Base-by-base conservation (phyloP, 23 red algal genomes). In the Gracilariopsis chorda region DNA sequence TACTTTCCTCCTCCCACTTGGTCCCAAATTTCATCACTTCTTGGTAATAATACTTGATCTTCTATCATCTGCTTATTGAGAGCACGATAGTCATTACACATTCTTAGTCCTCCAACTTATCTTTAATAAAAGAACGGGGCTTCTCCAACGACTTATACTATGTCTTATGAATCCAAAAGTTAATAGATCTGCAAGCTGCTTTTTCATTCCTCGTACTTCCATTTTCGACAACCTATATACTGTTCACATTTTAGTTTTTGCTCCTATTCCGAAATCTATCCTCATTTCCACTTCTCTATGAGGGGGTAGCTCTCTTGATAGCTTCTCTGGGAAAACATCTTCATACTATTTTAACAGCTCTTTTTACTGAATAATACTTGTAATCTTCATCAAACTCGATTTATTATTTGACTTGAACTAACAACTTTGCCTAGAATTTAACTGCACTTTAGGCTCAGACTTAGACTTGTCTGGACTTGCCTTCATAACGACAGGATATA, bases 1-100 rank as follows among this genome's bases (percentile, higher is more conserved):
- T 80, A 91, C 29, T 70, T 69, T 63, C 48, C 47, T 39, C 45
- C 34, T 1, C 46, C 73, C 40, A 91, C 14, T 62, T 82, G 71
- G 24, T 91, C 73, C 55, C 9, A 91, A 10, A 80, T 47, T 61
- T 91, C 62, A 91, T 91, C 87, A 72, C 80, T 82, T 69, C 75
- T 29, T 61, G 63, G 87, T 42, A 64, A 25, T 8, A 29, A 30
- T 48, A 46, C 71, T 65, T 65, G 0, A 35, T 74, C 75, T 55
- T 79, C 69, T 11, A 68, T 78, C 6, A 73, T 51, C 24, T 61
- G 46, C 68, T 90, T 80, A 21, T 59, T 88, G 1, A 88, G 39
- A 52, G 64, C 65, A 3, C 27, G 40, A 20, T 88, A 88, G 21
- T 88, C 67, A 30, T 75, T 37, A 46, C 41, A 88, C 64, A 72